Conservation (phyloP, 1,139 yeast species). For the Yamadazyma buinensis region DNA sequence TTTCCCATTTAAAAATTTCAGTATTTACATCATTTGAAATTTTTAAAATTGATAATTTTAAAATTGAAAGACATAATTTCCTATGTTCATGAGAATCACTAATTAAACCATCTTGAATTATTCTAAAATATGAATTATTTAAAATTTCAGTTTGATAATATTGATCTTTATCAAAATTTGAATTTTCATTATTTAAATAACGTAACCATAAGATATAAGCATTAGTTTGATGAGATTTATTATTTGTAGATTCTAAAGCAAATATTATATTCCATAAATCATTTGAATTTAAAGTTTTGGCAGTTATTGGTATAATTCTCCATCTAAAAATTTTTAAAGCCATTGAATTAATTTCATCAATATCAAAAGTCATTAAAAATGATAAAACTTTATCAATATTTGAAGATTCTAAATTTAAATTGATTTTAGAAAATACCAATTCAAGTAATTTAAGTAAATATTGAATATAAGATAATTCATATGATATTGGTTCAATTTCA, state of each 20-base stretch:
- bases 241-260: conserved; percentile 24
- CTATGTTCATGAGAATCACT: conserved; percentile 64
- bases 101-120: conserved; percentile 54
- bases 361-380: conserved; percentile 15
- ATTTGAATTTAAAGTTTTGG: conserved; percentile 16
- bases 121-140: conserved; percentile 52
- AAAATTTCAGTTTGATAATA: conserved; percentile 33
- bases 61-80: conserved; percentile 65
- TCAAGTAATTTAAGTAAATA: conserved; percentile 13
- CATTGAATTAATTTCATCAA: conserved; percentile 26
- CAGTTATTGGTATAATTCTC: conserved; percentile 37
- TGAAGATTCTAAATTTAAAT: conserved; percentile 1
- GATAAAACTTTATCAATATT: conserved; percentile 10
- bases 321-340: conserved; percentile 45
- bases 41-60: conserved; percentile 57
- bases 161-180: conserved; percentile 13
- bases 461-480: conserved; percentile 9
- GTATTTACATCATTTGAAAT: conserved; percentile 37
- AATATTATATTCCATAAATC: conserved; percentile 47
- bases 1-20: conserved; percentile 48
- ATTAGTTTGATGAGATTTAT: conserved; percentile 34
- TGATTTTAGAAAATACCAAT: conserved; percentile 7
- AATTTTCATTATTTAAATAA: conserved; percentile 28
- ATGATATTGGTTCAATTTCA: conserved; percentile 2
- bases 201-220: conserved; percentile 57